These are phyloP conservation scores for Aspergillus tanneri DNA, from an alignment of 2,329 filamentous ascomycete species.

Conservation along the genomic window DNA sequence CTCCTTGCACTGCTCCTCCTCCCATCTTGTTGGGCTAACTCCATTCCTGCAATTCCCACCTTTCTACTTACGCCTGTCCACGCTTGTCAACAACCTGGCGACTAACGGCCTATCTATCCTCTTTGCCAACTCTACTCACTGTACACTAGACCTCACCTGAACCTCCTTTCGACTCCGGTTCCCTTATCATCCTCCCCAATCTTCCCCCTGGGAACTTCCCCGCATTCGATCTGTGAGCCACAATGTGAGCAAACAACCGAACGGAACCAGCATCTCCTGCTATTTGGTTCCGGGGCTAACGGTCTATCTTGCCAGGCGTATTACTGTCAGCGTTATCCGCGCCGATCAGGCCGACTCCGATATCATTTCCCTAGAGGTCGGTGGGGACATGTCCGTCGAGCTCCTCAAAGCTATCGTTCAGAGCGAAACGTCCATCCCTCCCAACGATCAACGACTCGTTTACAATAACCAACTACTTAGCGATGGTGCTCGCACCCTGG, in stretches of 20 bases:
- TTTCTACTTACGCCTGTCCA: too few species aligned
- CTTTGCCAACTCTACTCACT: background rate
- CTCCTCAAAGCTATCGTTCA: slow-evolving; percentile 86
- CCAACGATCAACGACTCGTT: slow-evolving; percentile 76
- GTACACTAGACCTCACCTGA: background rate
- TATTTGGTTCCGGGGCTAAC: too few species aligned
- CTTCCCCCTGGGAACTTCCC: background rate
- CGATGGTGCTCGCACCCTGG: slow-evolving; percentile 76
- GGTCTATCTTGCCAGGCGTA: slow-evolving; percentile 63
- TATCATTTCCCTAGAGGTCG: slow-evolving; percentile 78
- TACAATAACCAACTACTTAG: slow-evolving; percentile 81
- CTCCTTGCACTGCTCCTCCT: background rate
- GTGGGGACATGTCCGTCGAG: slow-evolving; percentile 76
- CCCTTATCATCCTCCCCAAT: background rate
- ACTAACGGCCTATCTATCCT: too few species aligned
- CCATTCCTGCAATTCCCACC: background rate
- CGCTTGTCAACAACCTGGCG: too few species aligned
- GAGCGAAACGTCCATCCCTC: slow-evolving; percentile 73
- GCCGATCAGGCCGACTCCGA: slow-evolving; percentile 69
- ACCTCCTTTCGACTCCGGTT: background rate
- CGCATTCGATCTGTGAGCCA: slow-evolving; percentile 8
- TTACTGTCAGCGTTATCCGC: slow-evolving; percentile 81
- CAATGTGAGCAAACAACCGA: slow-evolving; percentile 20
- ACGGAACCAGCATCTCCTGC: background rate
- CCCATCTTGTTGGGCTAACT: background rate